Evolutionary conservation across 495 filamentous ascomycete species (phyloP), one percentile per base, ranked within the genome.

Genomic region (Talaromyces ruber): DNA sequence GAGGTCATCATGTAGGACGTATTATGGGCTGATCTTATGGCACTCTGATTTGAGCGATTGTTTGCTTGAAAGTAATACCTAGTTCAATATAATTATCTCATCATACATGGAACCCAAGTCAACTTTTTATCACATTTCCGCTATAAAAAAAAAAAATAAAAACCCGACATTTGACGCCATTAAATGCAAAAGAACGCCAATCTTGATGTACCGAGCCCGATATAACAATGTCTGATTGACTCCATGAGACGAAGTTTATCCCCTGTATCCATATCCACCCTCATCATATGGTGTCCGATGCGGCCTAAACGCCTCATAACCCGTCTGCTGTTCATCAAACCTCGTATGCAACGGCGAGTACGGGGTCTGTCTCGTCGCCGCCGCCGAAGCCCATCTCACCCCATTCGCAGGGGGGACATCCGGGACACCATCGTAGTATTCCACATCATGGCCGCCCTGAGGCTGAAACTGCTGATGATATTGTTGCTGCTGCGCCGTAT

Each of bases 1-100:
- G 93, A 97, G 72, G 91, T 97, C 64, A 97, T 97, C 69, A 97
- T 97, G 93, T 97, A 85, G 82, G 18, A 7, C 51, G 51, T 26
- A 14, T 29, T 45, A 6, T 34, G 5, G 14, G 22, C 29, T 18
- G 22, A 55, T 30, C 24, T 57, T 18, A 57, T 32, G 29, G 28
- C 1, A 53, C 21, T 53, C 4, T 53, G n/a, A 14, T 25, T 32
- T n/a, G 34, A 30, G 51, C 18, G 21, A 16, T n/a, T 53, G 51
- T 54, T 26, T 12, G 22, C 21, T 54, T 28, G 28, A 54, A 54
- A 54, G 26, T 47, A 47, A 47, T 47, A 47, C 43, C 18, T 47
- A 47, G 43, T 47, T 47, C 43, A 47, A 47, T 47, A n/a, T 47
- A 47, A 47, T 47, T 22, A 47, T 21, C 18, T 1, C n/a, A 47